These are phyloP conservation scores for Syncephalastrum racemosum DNA, from an alignment of 371 early-diverging fungal species.

Conservation along the genomic window DNA sequence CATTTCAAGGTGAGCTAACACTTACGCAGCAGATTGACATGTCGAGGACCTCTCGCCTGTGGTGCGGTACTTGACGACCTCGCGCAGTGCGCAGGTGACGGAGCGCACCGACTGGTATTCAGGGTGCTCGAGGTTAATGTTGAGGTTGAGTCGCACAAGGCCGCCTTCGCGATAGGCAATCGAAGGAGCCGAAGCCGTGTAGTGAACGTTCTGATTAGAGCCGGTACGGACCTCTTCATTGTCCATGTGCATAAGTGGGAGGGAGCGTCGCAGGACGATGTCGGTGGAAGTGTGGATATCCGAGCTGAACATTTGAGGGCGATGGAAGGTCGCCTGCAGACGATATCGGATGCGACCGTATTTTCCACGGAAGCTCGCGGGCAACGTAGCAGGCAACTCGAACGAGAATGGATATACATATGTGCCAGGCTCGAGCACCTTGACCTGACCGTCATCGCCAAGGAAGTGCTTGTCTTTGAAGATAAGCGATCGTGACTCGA, in stretches of 20 bases:
- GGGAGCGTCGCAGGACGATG: slow-evolving; percentile 37
- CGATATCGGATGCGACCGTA: slow-evolving; percentile 45
- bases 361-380: slow-evolving; percentile 45
- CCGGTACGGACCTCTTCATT: slow-evolving; percentile 32
- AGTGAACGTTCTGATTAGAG: slow-evolving; percentile 27
- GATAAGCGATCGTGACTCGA: slow-evolving; percentile 35
- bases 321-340: slow-evolving; percentile 32
- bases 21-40: slow-evolving; percentile 11
- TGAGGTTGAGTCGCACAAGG: slow-evolving; percentile 36
- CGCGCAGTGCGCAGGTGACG: slow-evolving; percentile 46
- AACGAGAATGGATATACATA: slow-evolving; percentile 40
- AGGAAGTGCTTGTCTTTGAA: slow-evolving; percentile 31
- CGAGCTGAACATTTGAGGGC: slow-evolving; percentile 34
- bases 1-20: neutral
- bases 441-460: slow-evolving; percentile 34
- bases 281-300: slow-evolving; percentile 37
- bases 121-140: slow-evolving; percentile 32
- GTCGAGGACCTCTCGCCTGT: slow-evolving; percentile 22
- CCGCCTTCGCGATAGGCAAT: slow-evolving; percentile 52
- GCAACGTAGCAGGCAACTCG: slow-evolving; percentile 41
- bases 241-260: slow-evolving; percentile 20
- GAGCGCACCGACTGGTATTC: slow-evolving; percentile 32
- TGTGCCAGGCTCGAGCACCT: slow-evolving; percentile 33
- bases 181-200: slow-evolving; percentile 40
- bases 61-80: slow-evolving; percentile 45